Conservation (phyloP, 208 protist species). For the Leishmania major region DNA sequence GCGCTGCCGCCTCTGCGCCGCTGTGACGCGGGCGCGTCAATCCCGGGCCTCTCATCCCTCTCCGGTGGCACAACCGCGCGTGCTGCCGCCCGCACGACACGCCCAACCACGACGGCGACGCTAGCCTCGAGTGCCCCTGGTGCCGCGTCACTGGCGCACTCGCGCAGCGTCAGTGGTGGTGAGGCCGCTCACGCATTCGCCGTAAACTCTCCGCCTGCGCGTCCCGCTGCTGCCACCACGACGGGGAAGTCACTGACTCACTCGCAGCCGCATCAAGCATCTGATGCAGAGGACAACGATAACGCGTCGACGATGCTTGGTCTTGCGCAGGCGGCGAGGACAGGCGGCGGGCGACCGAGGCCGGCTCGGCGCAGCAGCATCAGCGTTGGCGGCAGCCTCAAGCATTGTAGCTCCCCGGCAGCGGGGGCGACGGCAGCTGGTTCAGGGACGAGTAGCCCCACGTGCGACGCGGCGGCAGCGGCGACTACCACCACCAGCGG, state of each 20-base stretch:
- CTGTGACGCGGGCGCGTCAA: slow-evolving; percentile 4
- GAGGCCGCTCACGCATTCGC: not conserved
- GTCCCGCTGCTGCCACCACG: not conserved
- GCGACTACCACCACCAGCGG: not conserved
- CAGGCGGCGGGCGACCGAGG: not conserved
- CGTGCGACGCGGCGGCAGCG: not conserved
- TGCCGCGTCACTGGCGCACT: not conserved
- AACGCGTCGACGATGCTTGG: not conserved
- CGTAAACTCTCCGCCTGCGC: not conserved
- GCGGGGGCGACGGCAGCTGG: slow-evolving; percentile 2
- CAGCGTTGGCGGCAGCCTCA: not conserved
- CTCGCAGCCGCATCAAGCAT: not conserved
- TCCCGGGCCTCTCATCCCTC: slow-evolving; percentile 18
- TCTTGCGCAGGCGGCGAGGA: not conserved
- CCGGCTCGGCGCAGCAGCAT: not conserved
- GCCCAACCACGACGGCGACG: not conserved
- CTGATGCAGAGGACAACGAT: not conserved
- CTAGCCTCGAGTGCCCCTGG: not conserved
- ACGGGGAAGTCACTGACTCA: not conserved
- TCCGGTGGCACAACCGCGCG: not conserved
- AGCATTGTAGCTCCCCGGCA: not conserved
- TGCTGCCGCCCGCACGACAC: not conserved
- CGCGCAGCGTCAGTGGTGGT: not conserved
- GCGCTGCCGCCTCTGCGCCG: slow-evolving; percentile 45
- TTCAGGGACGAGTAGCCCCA: not conserved